phyloP scores from a whole-genome alignment of 345 rosid genomes.

The Psidium friedrichsthalianum region DNA sequence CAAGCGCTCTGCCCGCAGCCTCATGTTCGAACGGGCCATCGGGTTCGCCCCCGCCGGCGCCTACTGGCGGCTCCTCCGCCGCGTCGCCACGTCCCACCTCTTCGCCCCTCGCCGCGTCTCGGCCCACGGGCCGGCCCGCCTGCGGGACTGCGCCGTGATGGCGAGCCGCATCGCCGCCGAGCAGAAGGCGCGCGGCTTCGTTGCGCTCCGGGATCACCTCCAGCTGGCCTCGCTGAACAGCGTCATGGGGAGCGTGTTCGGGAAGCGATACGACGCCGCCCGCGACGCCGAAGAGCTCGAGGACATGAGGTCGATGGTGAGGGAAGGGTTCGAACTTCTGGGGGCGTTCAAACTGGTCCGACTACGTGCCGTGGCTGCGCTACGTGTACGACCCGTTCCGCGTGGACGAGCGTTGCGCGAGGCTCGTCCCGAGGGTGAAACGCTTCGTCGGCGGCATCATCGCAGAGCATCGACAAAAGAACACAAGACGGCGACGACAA shows the following conservation, averaged over 20 bases:
- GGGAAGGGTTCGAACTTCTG: conserved; percentile 74
- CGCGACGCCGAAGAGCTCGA: conserved; percentile 22
- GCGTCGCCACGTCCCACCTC: conserved; percentile 66
- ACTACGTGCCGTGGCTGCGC: conserved; percentile 57
- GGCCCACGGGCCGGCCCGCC: conserved; percentile 57
- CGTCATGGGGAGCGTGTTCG: conserved; percentile 86
- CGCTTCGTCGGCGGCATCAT: conserved; percentile 42
- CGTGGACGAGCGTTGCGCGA: conserved; percentile 47
- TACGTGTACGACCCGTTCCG: conserved; percentile 48
- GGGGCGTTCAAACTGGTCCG: conserved; percentile 85
- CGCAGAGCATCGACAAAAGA: conserved; percentile 30
- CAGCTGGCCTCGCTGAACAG: conserved; percentile 71
- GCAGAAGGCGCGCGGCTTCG: conserved; percentile 25
- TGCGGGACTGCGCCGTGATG: conserved; percentile 39
- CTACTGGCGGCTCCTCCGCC: conserved; percentile 73
- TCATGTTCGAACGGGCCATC: conserved; percentile 83
- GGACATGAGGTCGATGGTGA: conserved; percentile 46
- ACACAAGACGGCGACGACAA: neutral
- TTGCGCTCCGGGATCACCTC: conserved; percentile 48
- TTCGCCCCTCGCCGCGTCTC: conserved; percentile 55
- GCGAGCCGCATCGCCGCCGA: conserved; percentile 27
- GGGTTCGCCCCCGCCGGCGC: conserved; percentile 86
- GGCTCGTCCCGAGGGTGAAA: conserved; percentile 63
- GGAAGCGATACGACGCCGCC: conserved; percentile 35
- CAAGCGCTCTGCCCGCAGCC: conserved; percentile 65